Conservation (phyloP, 2,329 filamentous ascomycete genomes). For the Aspergillus terreus region DNA sequence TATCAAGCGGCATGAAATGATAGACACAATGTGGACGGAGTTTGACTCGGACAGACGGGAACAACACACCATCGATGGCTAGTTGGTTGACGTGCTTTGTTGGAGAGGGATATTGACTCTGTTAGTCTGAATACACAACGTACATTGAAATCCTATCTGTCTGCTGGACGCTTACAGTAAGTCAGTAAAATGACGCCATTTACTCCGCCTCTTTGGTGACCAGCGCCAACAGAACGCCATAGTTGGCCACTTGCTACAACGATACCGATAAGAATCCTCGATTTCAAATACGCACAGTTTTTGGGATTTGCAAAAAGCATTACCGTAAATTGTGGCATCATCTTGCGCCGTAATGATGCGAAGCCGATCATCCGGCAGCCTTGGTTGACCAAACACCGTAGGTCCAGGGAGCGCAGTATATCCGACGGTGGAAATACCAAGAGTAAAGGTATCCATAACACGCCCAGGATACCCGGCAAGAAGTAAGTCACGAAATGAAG, state of each 20-base stretch:
- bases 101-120: neutral
- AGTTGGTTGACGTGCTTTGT: neutral
- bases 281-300: neutral
- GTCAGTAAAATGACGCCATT: neutral
- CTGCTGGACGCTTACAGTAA: neutral
- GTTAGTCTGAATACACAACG: neutral
- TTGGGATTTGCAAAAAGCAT: neutral
- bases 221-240: neutral
- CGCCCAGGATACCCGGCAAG: neutral
- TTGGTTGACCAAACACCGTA: neutral
- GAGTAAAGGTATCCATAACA: no score
- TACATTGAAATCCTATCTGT: neutral
- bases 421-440: no score
- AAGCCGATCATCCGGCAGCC: constrained; percentile 9
- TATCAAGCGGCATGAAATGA: constrained; percentile 45
- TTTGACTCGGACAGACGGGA: constrained; percentile 3
- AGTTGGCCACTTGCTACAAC: neutral
- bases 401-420: neutral
- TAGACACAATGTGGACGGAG: constrained; percentile 32
- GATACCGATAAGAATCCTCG: neutral
- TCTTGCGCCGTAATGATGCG: constrained; percentile 19
- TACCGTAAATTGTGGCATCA: constrained; percentile 14
- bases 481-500: neutral
- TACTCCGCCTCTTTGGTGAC: neutral
- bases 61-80: neutral